These are phyloP conservation scores for Ophiognomonia clavigignenti-juglandacearum DNA, from an alignment of 2,329 filamentous ascomycete genomes.

Conservation along the genomic window DNA sequence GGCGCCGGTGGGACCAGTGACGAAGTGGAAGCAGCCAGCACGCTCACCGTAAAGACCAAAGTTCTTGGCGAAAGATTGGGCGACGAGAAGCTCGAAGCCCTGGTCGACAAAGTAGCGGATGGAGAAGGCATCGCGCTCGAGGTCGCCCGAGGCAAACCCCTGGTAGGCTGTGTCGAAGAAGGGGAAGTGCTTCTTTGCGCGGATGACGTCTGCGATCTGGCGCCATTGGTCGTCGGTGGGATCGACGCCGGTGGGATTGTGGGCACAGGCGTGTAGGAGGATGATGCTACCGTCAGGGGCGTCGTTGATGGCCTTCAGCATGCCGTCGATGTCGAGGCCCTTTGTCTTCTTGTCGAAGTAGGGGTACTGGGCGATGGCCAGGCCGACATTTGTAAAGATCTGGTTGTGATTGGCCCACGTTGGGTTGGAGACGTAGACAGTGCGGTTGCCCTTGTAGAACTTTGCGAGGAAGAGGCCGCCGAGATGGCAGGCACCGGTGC, in stretches of 20 bases:
- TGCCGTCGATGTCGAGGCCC: slow-evolving; percentile 92
- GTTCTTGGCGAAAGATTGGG: slow-evolving; percentile 98
- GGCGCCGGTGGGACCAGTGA: slow-evolving; percentile 73
- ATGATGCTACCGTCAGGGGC: slow-evolving; percentile 84
- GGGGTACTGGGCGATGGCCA: slow-evolving; percentile 89
- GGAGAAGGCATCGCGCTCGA: slow-evolving; percentile 87
- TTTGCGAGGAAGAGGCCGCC: slow-evolving; percentile 88
- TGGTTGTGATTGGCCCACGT: slow-evolving; percentile 98
- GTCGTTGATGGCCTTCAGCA: slow-evolving; percentile 84
- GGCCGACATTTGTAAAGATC: slow-evolving; percentile 88
- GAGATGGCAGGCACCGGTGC: slow-evolving; percentile 91
- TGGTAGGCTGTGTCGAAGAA: slow-evolving; percentile 99
- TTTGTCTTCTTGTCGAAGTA: slow-evolving; percentile 99
- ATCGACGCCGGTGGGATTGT: slow-evolving; percentile 97
- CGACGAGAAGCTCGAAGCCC: slow-evolving; percentile 82
- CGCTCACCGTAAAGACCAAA: slow-evolving; percentile 99
- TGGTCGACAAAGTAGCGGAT: slow-evolving; percentile 89
- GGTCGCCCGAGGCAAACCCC: slow-evolving; percentile 91
- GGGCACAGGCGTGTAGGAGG: slow-evolving; percentile 92
- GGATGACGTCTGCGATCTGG: slow-evolving; percentile 81
- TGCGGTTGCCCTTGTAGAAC: slow-evolving; percentile 87
- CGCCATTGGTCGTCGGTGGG: slow-evolving; percentile 89
- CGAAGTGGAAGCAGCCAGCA: slow-evolving; percentile 92
- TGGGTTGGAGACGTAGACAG: slow-evolving; percentile 92
- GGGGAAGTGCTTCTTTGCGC: slow-evolving; percentile 80